These are phyloP conservation scores for Boletus sensibilis DNA, from an alignment of 768 basidiomycete species.

Conservation along the genomic window DNA sequence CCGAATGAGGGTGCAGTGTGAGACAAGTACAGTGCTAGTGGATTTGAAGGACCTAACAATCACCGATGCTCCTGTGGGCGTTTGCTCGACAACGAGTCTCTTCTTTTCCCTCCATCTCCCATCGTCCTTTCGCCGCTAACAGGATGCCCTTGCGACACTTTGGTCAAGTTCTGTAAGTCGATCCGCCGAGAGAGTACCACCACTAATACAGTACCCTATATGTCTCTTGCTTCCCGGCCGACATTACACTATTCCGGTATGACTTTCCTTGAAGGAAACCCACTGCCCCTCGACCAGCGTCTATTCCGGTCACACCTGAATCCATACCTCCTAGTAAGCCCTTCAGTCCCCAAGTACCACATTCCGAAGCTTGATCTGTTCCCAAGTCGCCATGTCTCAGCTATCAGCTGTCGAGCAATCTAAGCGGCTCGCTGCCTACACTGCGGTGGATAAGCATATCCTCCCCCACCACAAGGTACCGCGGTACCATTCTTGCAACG, in stretches of 20 bases:
- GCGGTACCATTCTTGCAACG: background rate
- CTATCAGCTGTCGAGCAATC: constrained; percentile 62
- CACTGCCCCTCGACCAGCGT: constrained; percentile 8
- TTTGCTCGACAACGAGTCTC: background rate
- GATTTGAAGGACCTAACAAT: background rate
- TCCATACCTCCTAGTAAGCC: constrained; percentile 10
- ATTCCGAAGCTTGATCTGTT: background rate
- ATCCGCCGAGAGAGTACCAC: background rate
- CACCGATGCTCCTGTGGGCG: constrained; percentile 7
- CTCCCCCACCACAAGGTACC: constrained; percentile 76
- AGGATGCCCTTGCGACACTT: constrained; percentile 13
- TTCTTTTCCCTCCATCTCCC: background rate
- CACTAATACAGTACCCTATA: background rate
- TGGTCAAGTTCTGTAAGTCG: constrained; percentile 20
- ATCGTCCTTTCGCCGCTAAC: constrained; percentile 4
- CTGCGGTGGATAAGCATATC: constrained; percentile 90
- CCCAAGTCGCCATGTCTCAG: constrained; percentile 30
- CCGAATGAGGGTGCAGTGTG: background rate
- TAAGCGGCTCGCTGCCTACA: constrained; percentile 89
- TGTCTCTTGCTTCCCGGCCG: background rate
- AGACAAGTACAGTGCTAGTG: background rate
- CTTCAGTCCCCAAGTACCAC: background rate
- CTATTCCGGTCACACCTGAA: constrained; percentile 3
- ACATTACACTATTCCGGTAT: background rate
- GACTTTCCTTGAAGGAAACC: constrained; percentile 8